Percentiles rank a stretch among this genome's conserved stretches.
These are phyloP conservation scores for Pleurotus cornucopiae DNA, from an alignment of 768 basidiomycete species.

Conservation along the genomic window DNA sequence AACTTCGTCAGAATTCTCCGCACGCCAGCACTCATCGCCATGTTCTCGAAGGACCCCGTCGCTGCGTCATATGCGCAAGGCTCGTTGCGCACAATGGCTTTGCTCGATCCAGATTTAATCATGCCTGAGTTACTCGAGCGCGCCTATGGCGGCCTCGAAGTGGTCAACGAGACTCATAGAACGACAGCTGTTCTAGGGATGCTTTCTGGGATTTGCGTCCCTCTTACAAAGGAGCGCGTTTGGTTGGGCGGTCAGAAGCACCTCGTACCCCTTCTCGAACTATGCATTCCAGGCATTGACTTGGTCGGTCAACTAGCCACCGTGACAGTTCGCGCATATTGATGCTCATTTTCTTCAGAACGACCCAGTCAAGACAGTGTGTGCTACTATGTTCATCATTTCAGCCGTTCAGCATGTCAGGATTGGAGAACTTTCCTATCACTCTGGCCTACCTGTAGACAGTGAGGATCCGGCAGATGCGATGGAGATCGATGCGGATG, in stretches of 20 bases:
- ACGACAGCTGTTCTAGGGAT: constrained; percentile 89
- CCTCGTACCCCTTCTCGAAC: constrained; percentile 79
- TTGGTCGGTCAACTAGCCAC: constrained; percentile 43
- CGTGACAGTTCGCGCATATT: neutral
- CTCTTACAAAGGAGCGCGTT: constrained; percentile 69
- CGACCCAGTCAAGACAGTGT: constrained; percentile 76
- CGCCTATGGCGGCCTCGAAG: constrained; percentile 88
- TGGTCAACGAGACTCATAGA: constrained; percentile 91
- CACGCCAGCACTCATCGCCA: constrained; percentile 84
- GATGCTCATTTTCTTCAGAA: constrained; percentile 41
- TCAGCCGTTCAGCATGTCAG: constrained; percentile 72
- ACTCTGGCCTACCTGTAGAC: constrained; percentile 51
- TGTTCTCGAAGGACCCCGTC: constrained; percentile 84
- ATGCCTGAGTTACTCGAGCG: constrained; percentile 91
- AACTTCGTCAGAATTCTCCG: constrained; percentile 78
- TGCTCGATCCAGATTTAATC: constrained; percentile 78
- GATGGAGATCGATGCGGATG: constrained; percentile 45
- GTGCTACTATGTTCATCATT: constrained; percentile 75
- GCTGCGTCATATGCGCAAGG: constrained; percentile 81
- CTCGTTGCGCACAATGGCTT: constrained; percentile 71
- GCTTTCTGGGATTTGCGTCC: constrained; percentile 70
- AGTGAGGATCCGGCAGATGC: constrained; percentile 51
- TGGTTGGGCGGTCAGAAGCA: constrained; percentile 90
- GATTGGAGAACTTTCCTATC: constrained; percentile 69
- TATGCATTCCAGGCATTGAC: constrained; percentile 91